Conservation (phyloP, 176 grass and related monocot genomes). For the Elaeis guineensis region DNA sequence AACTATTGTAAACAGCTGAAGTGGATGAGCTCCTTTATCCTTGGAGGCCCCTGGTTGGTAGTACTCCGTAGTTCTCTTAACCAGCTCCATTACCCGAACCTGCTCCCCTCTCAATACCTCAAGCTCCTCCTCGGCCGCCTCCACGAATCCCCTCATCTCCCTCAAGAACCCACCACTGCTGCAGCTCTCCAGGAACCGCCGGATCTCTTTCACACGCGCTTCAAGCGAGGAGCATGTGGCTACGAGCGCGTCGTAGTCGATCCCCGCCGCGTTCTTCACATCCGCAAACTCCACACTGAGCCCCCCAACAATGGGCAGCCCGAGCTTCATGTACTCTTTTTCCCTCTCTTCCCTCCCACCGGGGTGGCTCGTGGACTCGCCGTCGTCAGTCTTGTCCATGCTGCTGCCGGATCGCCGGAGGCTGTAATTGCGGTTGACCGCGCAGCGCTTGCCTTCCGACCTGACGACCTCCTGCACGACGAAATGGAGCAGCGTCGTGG, state of each 20-base stretch:
- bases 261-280: slow-evolving; percentile 59
- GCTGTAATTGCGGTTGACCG: slow-evolving; percentile 63
- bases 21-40: slow-evolving; percentile 47
- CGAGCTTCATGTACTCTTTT: slow-evolving; percentile 78
- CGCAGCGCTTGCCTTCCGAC: slow-evolving; percentile 69
- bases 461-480: slow-evolving; percentile 80
- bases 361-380: slow-evolving; percentile 18
- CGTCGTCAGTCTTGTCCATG: slow-evolving; percentile 21
- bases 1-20: slow-evolving; percentile 83
- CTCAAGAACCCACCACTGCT: slow-evolving; percentile 55
- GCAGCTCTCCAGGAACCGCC: slow-evolving; percentile 51
- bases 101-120: slow-evolving; percentile 42
- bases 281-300: slow-evolving; percentile 71
- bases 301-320: slow-evolving; percentile 66
- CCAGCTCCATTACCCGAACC: slow-evolving; percentile 65
- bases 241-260: slow-evolving; percentile 58
- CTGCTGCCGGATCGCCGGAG: slow-evolving; percentile 56
- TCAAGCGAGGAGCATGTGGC: slow-evolving; percentile 37
- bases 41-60: slow-evolving; percentile 78
- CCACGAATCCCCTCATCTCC: slow-evolving; percentile 59
- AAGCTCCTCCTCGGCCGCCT: slow-evolving; percentile 48
- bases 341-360: slow-evolving; percentile 62
- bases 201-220: slow-evolving; percentile 39
- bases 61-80: slow-evolving; percentile 66
- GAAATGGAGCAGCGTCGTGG: slow-evolving; percentile 76